Evolutionary conservation across 768 basidiomycete species (phyloP), one percentile per base, ranked within the genome.

Genomic region (Collybia nuda): DNA sequence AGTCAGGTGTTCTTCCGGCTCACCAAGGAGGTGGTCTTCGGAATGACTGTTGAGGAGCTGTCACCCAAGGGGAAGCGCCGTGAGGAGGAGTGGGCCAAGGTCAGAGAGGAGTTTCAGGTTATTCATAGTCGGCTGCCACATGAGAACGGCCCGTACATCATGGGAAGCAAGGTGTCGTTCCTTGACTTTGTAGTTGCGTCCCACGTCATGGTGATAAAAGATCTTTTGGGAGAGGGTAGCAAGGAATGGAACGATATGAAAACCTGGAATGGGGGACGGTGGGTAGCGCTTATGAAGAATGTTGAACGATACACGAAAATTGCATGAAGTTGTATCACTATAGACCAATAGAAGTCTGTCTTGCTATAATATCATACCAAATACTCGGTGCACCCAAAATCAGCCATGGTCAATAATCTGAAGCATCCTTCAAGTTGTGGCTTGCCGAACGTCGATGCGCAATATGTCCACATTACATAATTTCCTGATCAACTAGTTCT

Each of bases 1-100:
- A 76, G 71, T 48, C 45, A 60, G 48, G 61, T 48, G 3, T 74
- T 71, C 54, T 78, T 72, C 53, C 54, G 67, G 8, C 44, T 52
- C 2, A 72, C 68, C 3, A 65, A 72, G 12, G 60, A 63, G 41
- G 49, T 44, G 2, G 41, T 35, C 1, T 62, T 62, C n/a, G 70
- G 74, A 0, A 57, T 41, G 41, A 60, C 61, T 24, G 54, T 65
- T 28, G 73, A 78, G 64, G 57, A 64, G 22, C 32, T 66, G 42
- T 36, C 63, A 7, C 68, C 71, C 0, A 50, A 51, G 7, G 59
- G 60, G 17, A 63, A 66, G 9, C 59, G 43, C 39, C 59, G 62
- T 32, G 63, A 62, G 5, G 61, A 48, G 12, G 62, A 65, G 9
- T 73, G 68, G 71, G 54, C 53, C 18, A 48, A 55, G 32, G 37